These are phyloP conservation scores for Raffaelea arxii DNA, from an alignment of 2,329 filamentous ascomycete genomes.

Conservation along the genomic window DNA sequence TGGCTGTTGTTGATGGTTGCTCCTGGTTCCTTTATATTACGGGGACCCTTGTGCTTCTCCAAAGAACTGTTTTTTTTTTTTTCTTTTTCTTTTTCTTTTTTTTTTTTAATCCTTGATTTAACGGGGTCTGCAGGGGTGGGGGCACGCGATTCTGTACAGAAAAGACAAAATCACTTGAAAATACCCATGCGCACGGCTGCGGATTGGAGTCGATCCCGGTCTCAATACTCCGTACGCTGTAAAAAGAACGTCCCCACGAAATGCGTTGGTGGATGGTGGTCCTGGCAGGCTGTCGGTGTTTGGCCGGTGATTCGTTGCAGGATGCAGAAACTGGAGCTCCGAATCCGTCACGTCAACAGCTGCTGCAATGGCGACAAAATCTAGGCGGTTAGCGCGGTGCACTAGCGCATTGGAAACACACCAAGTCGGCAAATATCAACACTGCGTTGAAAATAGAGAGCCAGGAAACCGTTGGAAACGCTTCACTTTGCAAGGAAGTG, in stretches of 20 bases:
- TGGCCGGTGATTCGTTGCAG: too few species aligned
- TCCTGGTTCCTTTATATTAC: neutral
- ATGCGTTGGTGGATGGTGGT: neutral
- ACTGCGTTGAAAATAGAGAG: too few species aligned
- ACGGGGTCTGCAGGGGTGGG: neutral
- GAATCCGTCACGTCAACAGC: neutral
- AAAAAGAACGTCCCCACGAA: neutral
- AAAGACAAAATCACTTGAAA: neutral
- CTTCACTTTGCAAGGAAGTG: too few species aligned
- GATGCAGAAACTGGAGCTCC: neutral
- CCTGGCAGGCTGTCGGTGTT: too few species aligned
- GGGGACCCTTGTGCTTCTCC: too few species aligned
- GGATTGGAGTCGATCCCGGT: neutral
- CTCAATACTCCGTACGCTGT: neutral
- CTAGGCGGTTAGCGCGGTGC: too few species aligned
- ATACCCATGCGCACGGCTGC: neutral
- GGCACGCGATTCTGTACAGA: neutral
- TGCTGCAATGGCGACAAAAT: neutral
- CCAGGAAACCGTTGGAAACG: too few species aligned
- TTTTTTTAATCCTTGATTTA: too few species aligned
- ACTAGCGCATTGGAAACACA: too few species aligned
- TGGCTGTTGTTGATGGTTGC: neutral
- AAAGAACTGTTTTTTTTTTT: too few species aligned
- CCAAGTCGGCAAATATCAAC: too few species aligned
- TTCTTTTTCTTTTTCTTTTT: too few species aligned